Base-by-base conservation (phyloP, 306 rosid species). In the Geum urbanum region DNA sequence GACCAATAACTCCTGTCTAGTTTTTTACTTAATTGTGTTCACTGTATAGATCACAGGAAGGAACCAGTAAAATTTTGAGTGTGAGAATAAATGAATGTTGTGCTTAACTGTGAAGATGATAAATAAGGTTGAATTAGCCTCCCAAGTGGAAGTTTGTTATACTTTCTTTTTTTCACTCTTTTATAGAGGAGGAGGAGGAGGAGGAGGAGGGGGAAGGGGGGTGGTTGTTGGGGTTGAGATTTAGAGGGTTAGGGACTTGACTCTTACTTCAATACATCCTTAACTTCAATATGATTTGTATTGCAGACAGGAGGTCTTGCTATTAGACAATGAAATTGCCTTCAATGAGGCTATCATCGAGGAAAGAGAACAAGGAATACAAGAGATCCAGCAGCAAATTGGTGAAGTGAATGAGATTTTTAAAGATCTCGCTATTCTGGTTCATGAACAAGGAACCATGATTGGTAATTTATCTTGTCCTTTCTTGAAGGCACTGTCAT, bases 321-420 rank as follows among this genome's bases (percentile, higher is more conserved):
- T 90, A 69, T 78, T 92, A 78, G 97, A 90, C 83, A 90, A 85
- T 67, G 98, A 92, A 80, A 86, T 92, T 70, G 84, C 85, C 63
- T 92, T 92, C 84, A 92, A 92, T n/a, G 98, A 92, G 85, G 91
- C 96, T 74, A 81, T 92, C 72, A 92, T 92, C 3, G 97, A 92
- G 83, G 98, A 92, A 86, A 86, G 98, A 78, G 98, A 92, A 48
- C 98, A 92, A 67, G 97, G 98, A 39, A 92, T 92, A 80, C 92
- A 92, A 81, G 98, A 92, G 85, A 84, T 92, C 74, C 98, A 92
- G 84, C 84, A 84, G 14, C 98, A 90, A 84, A 92, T 92, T 82
- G 97, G 97, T 39, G 98, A 92, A 85, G 98, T 92, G 62, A 90
- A 86, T 79, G 98, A 90, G 78, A 90, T 92, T 69, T 90, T 92